A percentile compares a stretch with the other conserved stretches of the same genome.
These are phyloP conservation scores for Xylaria intraflava DNA, from an alignment of 495 filamentous ascomycete genomes.

Conservation along the genomic window DNA sequence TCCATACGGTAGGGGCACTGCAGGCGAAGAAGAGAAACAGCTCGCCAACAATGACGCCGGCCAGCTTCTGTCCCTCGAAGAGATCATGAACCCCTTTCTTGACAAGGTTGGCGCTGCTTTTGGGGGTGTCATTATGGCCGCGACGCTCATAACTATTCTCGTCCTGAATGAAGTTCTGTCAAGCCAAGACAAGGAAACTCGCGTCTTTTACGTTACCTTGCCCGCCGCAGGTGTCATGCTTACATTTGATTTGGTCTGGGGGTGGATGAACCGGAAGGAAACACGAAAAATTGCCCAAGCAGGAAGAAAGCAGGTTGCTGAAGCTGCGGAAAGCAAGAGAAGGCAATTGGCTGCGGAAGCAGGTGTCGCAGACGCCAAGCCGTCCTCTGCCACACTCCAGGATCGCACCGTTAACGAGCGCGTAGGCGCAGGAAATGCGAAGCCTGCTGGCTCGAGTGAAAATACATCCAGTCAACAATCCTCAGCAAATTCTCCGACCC, in stretches of 20 bases:
- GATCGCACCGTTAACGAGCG: background rate
- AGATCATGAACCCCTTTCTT: conserved; percentile 65
- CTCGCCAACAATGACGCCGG: conserved; percentile 38
- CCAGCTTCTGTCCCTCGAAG: conserved; percentile 53
- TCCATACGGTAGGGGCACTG: conserved; percentile 50
- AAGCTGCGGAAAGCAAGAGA: conserved; percentile 17
- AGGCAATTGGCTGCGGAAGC: conserved; percentile 1
- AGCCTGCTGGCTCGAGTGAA: background rate
- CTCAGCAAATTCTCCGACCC: background rate
- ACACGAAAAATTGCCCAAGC: conserved; percentile 53
- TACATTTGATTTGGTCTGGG: conserved; percentile 52
- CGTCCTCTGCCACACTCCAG: background rate
- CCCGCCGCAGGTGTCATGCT: conserved; percentile 59
- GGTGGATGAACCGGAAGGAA: conserved; percentile 51
- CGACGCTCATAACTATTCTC: conserved; percentile 52
- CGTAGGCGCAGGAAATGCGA: background rate
- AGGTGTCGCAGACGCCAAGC: background rate
- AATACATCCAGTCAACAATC: background rate
- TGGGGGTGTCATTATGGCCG: conserved; percentile 54
- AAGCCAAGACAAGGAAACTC: conserved; percentile 31
- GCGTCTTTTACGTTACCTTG: conserved; percentile 56
- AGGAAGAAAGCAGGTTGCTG: conserved; percentile 46
- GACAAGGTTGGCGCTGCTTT: conserved; percentile 57
- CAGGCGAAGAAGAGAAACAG: conserved; percentile 46
- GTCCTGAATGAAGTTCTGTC: conserved; percentile 51